Conservation (phyloP, 495 filamentous ascomycete genomes). For the Ramalina peruviana region DNA sequence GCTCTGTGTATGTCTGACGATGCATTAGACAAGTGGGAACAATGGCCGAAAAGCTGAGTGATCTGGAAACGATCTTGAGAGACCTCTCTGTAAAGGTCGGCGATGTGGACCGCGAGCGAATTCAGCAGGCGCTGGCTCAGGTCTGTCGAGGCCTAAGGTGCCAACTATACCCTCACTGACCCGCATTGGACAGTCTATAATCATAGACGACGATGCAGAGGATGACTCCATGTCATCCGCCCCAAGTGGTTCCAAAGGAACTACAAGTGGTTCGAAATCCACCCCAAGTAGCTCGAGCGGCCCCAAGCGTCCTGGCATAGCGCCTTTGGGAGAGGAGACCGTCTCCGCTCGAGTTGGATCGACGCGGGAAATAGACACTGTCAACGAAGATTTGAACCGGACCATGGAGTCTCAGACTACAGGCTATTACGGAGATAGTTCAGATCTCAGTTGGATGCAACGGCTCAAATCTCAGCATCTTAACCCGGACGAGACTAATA, state of each 20-base stretch:
- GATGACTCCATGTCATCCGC: not conserved
- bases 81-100: constrained; percentile 26
- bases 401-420: constrained; percentile 35
- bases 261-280: not conserved
- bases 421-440: constrained; percentile 53
- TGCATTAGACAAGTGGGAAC: constrained; percentile 26
- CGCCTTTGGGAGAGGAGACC: constrained; percentile 17
- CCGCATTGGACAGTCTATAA: constrained; percentile 1
- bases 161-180: not conserved
- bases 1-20: constrained; percentile 8
- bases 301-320: constrained; percentile 11
- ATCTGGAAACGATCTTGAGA: constrained; percentile 35
- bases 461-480: constrained; percentile 22
- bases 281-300: constrained; percentile 8
- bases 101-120: constrained; percentile 22
- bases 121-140: constrained; percentile 28
- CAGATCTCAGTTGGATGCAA: constrained; percentile 51
- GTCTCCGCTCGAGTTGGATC: constrained; percentile 44
- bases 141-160: constrained; percentile 12
- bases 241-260: not conserved
- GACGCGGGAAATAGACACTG: constrained; percentile 42
- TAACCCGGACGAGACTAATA: constrained; percentile 17
- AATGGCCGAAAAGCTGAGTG: constrained; percentile 32
- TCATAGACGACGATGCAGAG: not conserved
- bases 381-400: constrained; percentile 47